Evolutionary conservation across 176 grass and related monocot species (phyloP).

Genomic region (Triticum urartu): DNA sequence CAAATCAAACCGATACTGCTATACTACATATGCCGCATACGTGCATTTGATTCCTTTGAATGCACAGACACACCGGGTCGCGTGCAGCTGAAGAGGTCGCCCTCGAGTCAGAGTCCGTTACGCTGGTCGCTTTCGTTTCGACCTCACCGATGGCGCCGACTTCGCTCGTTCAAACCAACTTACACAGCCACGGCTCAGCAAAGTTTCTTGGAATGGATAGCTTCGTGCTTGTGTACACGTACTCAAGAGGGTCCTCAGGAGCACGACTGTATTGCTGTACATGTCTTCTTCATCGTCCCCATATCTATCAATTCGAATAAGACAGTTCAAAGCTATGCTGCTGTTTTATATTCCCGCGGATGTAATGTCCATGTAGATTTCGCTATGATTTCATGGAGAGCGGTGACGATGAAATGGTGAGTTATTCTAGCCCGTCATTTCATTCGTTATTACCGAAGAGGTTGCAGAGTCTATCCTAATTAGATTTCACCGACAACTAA

Average conservation of each 20-base stretch:
- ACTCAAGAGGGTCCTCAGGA: not conserved
- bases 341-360: too few relatives aligned
- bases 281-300: not conserved
- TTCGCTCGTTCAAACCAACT: not conserved
- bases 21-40: not conserved
- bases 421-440: too few relatives aligned
- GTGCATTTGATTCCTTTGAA: not conserved
- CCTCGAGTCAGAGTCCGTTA: conserved; percentile 15
- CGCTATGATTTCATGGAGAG: too few relatives aligned
- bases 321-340: too few relatives aligned
- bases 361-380: too few relatives aligned
- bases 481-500: too few relatives aligned
- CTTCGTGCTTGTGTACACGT: not conserved
- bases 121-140: not conserved
- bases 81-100: not conserved
- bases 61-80: not conserved
- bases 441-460: too few relatives aligned
- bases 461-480: too few relatives aligned
- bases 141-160: not conserved
- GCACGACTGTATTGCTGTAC: not conserved
- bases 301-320: too few relatives aligned
- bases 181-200: too few relatives aligned
- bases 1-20: not conserved
- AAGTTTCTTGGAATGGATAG: not conserved
- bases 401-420: too few relatives aligned